Conservation (phyloP, 495 filamentous ascomycete species). For the Glarea lozoyensis region DNA sequence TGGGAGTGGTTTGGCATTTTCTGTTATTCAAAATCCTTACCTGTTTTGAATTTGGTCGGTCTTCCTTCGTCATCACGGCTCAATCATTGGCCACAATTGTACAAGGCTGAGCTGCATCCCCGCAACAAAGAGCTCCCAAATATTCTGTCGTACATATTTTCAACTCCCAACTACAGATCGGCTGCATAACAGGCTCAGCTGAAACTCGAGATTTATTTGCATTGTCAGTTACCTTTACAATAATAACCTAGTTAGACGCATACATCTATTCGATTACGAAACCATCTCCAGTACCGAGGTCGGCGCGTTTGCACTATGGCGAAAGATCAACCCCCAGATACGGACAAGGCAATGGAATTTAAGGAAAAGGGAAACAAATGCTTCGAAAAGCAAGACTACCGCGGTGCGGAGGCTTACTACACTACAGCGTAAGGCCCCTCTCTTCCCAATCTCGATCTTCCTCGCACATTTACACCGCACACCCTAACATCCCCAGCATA, state of each 20-base stretch:
- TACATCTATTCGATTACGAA: no score
- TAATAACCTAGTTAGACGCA: no score
- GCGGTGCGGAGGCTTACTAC: conserved; percentile 66
- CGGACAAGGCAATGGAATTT: conserved; percentile 21
- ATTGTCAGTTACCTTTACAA: no score
- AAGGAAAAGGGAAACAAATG: conserved; percentile 52
- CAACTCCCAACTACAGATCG: no score
- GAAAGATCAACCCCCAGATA: conserved; percentile 2
- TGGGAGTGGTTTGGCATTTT: no score
- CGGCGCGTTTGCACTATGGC: neutral
- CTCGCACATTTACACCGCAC: neutral
- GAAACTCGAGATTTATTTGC: no score
- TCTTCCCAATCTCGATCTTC: neutral
- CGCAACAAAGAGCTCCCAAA: conserved; percentile 2
- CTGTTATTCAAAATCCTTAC: no score
- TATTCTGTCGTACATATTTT: neutral
- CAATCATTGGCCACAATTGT: neutral
- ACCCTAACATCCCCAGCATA: conserved; percentile 27
- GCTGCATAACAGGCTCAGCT: no score
- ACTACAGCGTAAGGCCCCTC: conserved; percentile 64
- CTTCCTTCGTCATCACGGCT: no score
- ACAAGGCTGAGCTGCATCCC: conserved; percentile 2
- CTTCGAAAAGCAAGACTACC: conserved; percentile 55
- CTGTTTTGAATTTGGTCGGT: no score
- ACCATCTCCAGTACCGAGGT: no score